Conservation (phyloP, 352 stramenopile genomes). For the Pythium apleroticum region DNA sequence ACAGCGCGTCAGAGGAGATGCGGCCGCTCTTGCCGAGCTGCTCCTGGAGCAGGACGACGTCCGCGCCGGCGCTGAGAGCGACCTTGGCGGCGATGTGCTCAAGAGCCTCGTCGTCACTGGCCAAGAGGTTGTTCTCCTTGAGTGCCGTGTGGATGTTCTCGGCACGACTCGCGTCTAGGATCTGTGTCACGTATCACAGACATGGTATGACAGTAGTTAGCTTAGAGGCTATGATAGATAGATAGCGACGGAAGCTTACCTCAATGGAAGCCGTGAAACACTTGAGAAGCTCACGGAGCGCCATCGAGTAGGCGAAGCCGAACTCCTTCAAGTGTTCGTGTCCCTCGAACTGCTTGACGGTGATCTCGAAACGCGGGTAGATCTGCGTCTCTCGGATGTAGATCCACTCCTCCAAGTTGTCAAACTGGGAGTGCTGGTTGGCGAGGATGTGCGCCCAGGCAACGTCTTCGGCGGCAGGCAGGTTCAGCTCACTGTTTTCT, state of each 20-base stretch:
- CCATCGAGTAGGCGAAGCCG: conserved; percentile 78
- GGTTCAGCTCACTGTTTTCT: conserved; percentile 34
- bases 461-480: conserved; percentile 60
- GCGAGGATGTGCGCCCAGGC: conserved; percentile 82
- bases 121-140: conserved; percentile 32
- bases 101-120: conserved; percentile 25
- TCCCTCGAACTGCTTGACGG: conserved; percentile 49
- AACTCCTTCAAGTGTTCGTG: conserved; percentile 74
- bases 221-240: too few relatives aligned
- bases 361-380: conserved; percentile 61
- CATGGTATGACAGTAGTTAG: too few relatives aligned
- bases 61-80: conserved; percentile 48
- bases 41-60: conserved; percentile 65
- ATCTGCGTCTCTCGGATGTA: conserved; percentile 86
- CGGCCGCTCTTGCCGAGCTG: conserved; percentile 39
- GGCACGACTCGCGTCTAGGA: conserved; percentile 49
- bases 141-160: conserved; percentile 40
- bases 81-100: conserved; percentile 61
- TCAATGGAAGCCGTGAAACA: conserved; percentile 80
- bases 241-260: conserved; percentile 40
- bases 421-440: conserved; percentile 78
- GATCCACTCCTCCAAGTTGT: conserved; percentile 84
- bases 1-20: conserved; percentile 37
- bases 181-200: conserved; percentile 24
- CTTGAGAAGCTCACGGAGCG: conserved; percentile 74